Base-by-base conservation (phyloP, 345 rosid genomes). In the Acer campestre region DNA sequence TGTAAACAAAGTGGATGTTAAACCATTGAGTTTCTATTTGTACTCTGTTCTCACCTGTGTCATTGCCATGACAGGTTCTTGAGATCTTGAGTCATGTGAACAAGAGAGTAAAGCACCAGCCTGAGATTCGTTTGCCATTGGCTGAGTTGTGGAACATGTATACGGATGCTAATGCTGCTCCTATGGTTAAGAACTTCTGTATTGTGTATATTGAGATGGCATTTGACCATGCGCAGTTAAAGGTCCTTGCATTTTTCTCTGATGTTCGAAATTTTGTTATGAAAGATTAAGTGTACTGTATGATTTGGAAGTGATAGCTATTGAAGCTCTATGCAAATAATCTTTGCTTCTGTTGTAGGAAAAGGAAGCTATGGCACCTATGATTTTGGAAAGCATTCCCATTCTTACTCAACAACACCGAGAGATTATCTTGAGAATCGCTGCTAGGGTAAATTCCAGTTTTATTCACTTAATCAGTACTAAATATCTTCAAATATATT, bases 191-290 rank as follows among this genome's bases (percentile, higher is more conserved):
- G 83, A 95, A 93, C 73, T 95, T 95, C 76, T 93, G 94, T 82
- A 85, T 92, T 65, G 91, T 95, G 74, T 95, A 95, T 77, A 82
- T 95, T 80, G 99, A 95, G 88, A 95, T 95, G 99, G 98, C 97
- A 59, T 92, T 95, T 81, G 99, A 93, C 74, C 89, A 92, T 46
- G 86, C 85, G 23, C 80, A 82, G 72, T 73, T 77, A 69, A 92
- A 90, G 96, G 99, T 92, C 46, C 46, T 42, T 42, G 46, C 46
- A 9, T 42, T 42, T 42, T 42, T 42, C 46, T 42, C 46, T 8
- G 46, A 42, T 42, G 46, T 42, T 42, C 1, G 10, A 42, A 42
- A 59, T 31, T 16, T 56, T 56, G 17, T 56, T 7, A 14, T 18
- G 22, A 14, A n/a, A 14, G 20, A 6, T 2, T 20, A 9, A 22